These are phyloP conservation scores for Triticum turgidum DNA, from an alignment of 176 grass and related monocot species.

Conservation along the genomic window DNA sequence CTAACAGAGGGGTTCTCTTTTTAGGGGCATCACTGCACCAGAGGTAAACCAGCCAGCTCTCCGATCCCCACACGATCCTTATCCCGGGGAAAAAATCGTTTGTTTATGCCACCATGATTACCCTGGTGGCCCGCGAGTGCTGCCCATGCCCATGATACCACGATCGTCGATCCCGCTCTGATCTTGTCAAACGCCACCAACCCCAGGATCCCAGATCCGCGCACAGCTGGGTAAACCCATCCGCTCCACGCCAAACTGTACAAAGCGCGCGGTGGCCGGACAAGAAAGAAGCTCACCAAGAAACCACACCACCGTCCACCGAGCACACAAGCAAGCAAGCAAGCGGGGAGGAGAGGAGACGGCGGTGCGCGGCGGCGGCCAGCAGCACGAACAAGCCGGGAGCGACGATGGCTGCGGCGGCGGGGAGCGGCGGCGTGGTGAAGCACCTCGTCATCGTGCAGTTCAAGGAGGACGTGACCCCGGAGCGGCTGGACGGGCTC, in stretches of 20 bases:
- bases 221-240: background rate
- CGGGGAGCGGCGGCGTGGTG: conserved; percentile 25
- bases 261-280: background rate
- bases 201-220: background rate
- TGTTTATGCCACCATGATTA: too few species aligned
- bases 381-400: background rate
- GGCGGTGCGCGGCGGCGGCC: background rate
- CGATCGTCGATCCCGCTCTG: too few species aligned
- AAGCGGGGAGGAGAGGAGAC: background rate
- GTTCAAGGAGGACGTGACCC: conserved; percentile 76
- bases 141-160: too few species aligned
- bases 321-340: background rate
- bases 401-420: background rate
- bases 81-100: too few species aligned
- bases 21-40: too few species aligned
- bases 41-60: too few species aligned
- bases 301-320: background rate
- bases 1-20: too few species aligned
- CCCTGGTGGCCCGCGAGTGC: too few species aligned
- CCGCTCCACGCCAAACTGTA: background rate
- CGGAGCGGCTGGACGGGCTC: conserved; percentile 47
- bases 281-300: background rate
- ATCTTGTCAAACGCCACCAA: background rate
- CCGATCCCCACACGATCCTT: too few species aligned
- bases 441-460: conserved; percentile 77